phyloP scores from a whole-genome alignment of 129 eudicot genomes.

The Apium graveolens region DNA sequence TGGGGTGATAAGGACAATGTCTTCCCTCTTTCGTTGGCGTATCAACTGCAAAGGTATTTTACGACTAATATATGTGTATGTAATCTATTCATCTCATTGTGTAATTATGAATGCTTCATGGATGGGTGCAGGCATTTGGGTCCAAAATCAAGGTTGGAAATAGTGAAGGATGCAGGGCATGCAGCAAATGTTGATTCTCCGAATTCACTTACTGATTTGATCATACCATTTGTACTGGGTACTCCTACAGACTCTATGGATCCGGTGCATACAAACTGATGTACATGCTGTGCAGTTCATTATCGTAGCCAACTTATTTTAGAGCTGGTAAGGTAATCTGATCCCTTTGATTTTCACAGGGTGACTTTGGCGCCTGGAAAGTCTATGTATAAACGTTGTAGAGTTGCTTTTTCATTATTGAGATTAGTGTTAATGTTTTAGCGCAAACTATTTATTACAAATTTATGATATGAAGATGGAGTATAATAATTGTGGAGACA shows the following conservation, averaged over 20 bases:
- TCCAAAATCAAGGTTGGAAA: constrained; percentile 40
- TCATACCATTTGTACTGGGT: constrained; percentile 28
- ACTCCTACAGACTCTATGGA: background rate
- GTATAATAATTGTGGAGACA: too few relatives aligned
- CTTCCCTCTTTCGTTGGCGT: constrained; percentile 45
- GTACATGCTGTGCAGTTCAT: background rate
- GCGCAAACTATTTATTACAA: background rate
- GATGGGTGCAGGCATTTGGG: constrained; percentile 49
- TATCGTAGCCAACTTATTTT: too few relatives aligned
- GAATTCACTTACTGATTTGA: constrained; percentile 27
- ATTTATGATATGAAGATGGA: too few relatives aligned
- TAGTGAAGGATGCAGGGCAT: constrained; percentile 54
- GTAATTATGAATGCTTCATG: background rate
- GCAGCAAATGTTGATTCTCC: constrained; percentile 59
- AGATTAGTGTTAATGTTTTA: background rate
- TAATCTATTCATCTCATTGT: background rate
- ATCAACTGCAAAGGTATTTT: constrained; percentile 47
- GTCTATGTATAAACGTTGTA: background rate
- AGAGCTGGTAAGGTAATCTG: background rate
- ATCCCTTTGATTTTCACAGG: background rate
- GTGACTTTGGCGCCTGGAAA: background rate
- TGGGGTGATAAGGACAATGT: constrained; percentile 76
- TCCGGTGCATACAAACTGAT: background rate
- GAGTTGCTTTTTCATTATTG: background rate
- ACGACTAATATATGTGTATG: background rate